Conservation (phyloP, 768 basidiomycete genomes). For the Lanmaoa rubissima region DNA sequence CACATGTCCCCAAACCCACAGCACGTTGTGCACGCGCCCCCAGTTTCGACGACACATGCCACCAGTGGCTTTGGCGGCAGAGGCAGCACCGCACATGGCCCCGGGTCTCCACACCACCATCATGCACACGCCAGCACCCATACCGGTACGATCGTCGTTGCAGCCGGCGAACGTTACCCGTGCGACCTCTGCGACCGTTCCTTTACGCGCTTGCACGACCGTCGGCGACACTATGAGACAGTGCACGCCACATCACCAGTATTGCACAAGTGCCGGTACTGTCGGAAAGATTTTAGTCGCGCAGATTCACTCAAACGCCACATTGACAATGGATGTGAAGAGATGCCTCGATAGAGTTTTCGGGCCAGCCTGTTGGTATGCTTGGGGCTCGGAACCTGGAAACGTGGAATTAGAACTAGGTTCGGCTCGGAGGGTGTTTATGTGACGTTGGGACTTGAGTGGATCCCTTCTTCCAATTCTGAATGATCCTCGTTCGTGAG, state of each 20-base stretch:
- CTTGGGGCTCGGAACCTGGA: slow-evolving; percentile 12
- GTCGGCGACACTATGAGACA: slow-evolving; percentile 78
- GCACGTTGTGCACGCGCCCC: slow-evolving; percentile 25
- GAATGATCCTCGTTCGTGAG: slow-evolving; percentile 18
- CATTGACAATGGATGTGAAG: slow-evolving; percentile 77
- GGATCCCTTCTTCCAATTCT: slow-evolving; percentile 3
- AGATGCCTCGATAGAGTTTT: slow-evolving; percentile 44
- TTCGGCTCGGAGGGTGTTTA: slow-evolving; percentile 9
- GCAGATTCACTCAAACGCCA: slow-evolving; percentile 80
- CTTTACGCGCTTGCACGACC: slow-evolving; percentile 78
- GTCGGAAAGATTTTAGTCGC: slow-evolving; percentile 78
- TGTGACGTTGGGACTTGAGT: slow-evolving; percentile 14
- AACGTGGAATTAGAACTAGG: slow-evolving; percentile 13
- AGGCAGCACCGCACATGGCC: slow-evolving; percentile 9
- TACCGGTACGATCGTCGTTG: slow-evolving; percentile 12
- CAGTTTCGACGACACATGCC: slow-evolving; percentile 13
- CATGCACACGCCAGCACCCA: slow-evolving; percentile 8
- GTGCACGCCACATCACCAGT: slow-evolving; percentile 65
- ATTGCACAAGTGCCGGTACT: slow-evolving; percentile 68
- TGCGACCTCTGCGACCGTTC: slow-evolving; percentile 78
- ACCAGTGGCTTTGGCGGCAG: slow-evolving; percentile 13
- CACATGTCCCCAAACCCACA: slow-evolving; percentile 39
- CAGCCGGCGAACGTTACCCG: slow-evolving; percentile 57
- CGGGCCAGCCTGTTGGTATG: not conserved
- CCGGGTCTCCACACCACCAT: slow-evolving; percentile 4